Evolutionary conservation across 2,329 filamentous ascomycete genomes (phyloP).

Genomic region (Myriosclerotinia duriaeana): DNA sequence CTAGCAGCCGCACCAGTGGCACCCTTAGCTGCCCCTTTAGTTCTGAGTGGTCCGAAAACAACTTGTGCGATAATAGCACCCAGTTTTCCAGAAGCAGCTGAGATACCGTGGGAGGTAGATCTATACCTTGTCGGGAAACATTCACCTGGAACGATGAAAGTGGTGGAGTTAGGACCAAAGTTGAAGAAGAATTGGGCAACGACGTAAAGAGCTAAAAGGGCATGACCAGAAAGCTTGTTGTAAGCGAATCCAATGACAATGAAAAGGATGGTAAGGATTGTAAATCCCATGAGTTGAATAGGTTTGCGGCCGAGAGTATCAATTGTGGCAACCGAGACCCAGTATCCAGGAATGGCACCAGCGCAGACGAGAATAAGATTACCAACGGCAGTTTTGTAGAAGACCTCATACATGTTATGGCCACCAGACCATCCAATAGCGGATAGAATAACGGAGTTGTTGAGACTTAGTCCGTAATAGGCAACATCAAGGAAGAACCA

Average conservation of each 20-base stretch:
- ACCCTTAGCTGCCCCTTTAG: slow-evolving; percentile 36
- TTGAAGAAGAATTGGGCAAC: slow-evolving; percentile 68
- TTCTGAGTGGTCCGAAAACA: slow-evolving; percentile 56
- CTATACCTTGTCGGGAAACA: slow-evolving; percentile 43
- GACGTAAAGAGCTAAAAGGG: slow-evolving; percentile 62
- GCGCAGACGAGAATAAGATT: slow-evolving; percentile 77
- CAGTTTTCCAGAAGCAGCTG: slow-evolving; percentile 42
- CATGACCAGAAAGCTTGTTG: slow-evolving; percentile 48
- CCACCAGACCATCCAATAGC: slow-evolving; percentile 71
- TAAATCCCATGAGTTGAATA: slow-evolving; percentile 66
- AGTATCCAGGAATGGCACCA: slow-evolving; percentile 78
- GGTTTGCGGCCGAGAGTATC: slow-evolving; percentile 77
- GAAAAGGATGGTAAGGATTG: slow-evolving; percentile 61
- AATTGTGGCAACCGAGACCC: slow-evolving; percentile 71
- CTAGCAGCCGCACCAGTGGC: slow-evolving; percentile 34
- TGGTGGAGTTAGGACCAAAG: slow-evolving; percentile 66
- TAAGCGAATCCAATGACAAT: slow-evolving; percentile 62
- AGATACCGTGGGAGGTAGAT: slow-evolving; percentile 42
- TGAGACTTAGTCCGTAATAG: slow-evolving; percentile 63
- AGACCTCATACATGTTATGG: slow-evolving; percentile 62
- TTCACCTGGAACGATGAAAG: slow-evolving; percentile 75
- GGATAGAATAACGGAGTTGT: slow-evolving; percentile 69
- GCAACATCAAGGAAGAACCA: slow-evolving; percentile 74
- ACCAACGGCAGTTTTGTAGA: slow-evolving; percentile 72
- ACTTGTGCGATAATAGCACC: slow-evolving; percentile 45